Percentiles rank a stretch among this genome's conserved stretches.
Evolutionary conservation across 2,329 filamentous ascomycete species (phyloP).

Genomic region (Berkeleyomyces rouxiae): DNA sequence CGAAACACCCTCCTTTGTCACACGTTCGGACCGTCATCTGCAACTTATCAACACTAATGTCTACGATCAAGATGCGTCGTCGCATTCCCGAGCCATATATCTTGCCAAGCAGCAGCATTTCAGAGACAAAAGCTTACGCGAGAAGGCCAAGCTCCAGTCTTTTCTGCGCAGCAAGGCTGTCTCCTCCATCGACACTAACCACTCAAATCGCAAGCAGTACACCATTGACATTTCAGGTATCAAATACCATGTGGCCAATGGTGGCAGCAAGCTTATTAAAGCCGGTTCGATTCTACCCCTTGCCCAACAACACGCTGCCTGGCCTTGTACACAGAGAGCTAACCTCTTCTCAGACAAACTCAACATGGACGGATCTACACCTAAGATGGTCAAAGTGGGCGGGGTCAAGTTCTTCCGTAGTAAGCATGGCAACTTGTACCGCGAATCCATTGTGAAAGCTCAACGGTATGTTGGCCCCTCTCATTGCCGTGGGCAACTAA

Average conservation of each 20-base stretch:
- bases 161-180: slow-evolving; percentile 5
- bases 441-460: slow-evolving; percentile 56
- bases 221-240: slow-evolving; percentile 43
- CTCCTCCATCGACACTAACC: neutral
- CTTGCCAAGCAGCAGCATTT: slow-evolving; percentile 3
- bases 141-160: slow-evolving; percentile 5
- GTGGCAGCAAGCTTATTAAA: slow-evolving; percentile 69
- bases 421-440: slow-evolving; percentile 74
- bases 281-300: slow-evolving; percentile 38
- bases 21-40: slow-evolving; percentile 58
- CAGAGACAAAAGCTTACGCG: neutral
- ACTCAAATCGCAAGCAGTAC: slow-evolving; percentile 9
- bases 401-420: slow-evolving; percentile 73
- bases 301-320: slow-evolving; percentile 18
- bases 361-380: slow-evolving; percentile 39
- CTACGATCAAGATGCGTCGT: neutral
- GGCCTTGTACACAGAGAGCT: slow-evolving; percentile 32
- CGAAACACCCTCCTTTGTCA: slow-evolving; percentile 37
- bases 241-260: slow-evolving; percentile 54
- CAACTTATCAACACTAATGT: slow-evolving; percentile 70
- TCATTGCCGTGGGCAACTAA: slow-evolving; percentile 23
- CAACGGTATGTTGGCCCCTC: slow-evolving; percentile 46
- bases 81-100: slow-evolving; percentile 20
- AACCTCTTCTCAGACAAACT: slow-evolving; percentile 28
- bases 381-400: slow-evolving; percentile 54